These are phyloP conservation scores for Alopecurus myosuroides DNA, from an alignment of 176 grass and related monocot genomes.

Conservation along the genomic window DNA sequence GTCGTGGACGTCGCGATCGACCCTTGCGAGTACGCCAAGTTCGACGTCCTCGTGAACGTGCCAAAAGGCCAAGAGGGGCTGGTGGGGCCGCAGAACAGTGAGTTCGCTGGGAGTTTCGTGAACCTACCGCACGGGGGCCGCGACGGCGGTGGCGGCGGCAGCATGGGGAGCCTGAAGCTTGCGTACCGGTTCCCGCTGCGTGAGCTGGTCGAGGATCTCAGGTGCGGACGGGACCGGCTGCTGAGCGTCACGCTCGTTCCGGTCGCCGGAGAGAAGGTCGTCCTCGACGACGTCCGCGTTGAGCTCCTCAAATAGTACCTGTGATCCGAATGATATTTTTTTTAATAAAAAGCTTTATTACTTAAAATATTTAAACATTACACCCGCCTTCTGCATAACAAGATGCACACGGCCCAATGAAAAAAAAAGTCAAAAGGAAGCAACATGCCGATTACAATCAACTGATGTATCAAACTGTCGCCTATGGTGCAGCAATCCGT, in stretches of 20 bases:
- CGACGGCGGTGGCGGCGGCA: not conserved
- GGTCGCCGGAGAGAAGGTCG: not conserved
- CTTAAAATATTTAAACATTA: no score
- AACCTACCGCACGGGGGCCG: not conserved
- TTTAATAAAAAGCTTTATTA: no score
- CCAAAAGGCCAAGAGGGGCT: not conserved
- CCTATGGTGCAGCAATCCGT: no score
- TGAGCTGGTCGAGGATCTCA: not conserved
- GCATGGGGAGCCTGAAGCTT: not conserved
- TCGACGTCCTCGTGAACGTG: not conserved
- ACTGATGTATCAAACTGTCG: no score
- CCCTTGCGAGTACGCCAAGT: constrained; percentile 11
- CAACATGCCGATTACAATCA: no score
- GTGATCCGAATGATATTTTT: not conserved
- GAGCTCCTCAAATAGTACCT: not conserved
- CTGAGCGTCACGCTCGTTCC: not conserved
- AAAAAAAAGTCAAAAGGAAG: no score
- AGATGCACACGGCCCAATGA: no score
- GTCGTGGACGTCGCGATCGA: not conserved
- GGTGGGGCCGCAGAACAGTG: not conserved
- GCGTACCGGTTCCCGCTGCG: not conserved
- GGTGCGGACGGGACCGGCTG: not conserved
- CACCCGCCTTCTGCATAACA: no score
- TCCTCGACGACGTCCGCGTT: not conserved
- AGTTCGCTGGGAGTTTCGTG: not conserved